Conservation (phyloP, 371 early-diverging fungal genomes). For the Mucor irregularis region DNA sequence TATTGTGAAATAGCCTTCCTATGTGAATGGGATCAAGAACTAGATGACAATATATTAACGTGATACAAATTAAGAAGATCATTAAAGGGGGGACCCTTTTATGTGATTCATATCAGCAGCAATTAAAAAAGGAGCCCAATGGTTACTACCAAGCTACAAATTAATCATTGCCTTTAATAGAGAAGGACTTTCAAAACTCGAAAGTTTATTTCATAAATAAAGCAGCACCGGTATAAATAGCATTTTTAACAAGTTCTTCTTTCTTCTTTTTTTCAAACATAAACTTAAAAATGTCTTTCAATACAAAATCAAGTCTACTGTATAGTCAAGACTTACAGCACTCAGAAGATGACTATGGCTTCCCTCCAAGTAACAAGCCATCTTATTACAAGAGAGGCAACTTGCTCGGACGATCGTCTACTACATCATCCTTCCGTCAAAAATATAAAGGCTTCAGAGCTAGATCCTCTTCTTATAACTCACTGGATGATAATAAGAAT, state of each 20-base stretch:
- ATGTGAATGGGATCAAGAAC: too few species aligned
- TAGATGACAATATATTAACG: not conserved
- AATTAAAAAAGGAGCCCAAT: not conserved
- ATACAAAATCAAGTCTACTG: not conserved
- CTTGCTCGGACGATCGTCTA: not conserved
- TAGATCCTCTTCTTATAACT: conserved; percentile 4
- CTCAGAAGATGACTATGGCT: not conserved
- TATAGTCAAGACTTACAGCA: not conserved
- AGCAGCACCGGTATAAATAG: too few species aligned
- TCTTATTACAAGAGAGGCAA: not conserved
- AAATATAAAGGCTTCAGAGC: not conserved
- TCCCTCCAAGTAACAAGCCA: not conserved
- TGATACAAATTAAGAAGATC: not conserved
- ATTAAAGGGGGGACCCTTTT: not conserved
- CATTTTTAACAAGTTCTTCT: too few species aligned
- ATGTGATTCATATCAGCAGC: not conserved
- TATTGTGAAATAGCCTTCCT: too few species aligned
- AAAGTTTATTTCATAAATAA: not conserved
- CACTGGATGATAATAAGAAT: not conserved
- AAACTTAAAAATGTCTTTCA: not conserved
- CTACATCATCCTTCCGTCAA: not conserved
- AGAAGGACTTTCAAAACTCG: not conserved
- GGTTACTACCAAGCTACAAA: not conserved
- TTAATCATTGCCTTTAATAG: conserved; percentile 2
- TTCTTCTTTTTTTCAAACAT: not conserved